Percentiles rank a stretch among this genome's conserved stretches.
These are phyloP conservation scores for Venturia oleaginea DNA, from an alignment of 2,329 filamentous ascomycete species.

Conservation along the genomic window DNA sequence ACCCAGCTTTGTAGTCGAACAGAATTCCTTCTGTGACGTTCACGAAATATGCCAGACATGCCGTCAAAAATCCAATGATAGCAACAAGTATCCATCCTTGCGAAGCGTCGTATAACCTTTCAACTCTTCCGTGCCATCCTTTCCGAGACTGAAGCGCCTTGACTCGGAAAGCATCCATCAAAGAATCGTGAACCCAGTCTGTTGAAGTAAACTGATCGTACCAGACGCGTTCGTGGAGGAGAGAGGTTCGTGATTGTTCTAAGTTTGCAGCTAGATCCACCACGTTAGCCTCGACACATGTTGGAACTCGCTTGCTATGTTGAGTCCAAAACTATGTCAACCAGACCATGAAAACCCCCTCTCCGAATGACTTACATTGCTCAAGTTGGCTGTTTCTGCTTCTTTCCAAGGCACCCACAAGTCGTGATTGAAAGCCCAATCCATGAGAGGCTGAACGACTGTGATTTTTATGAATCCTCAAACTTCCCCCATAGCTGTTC, in stretches of 20 bases:
- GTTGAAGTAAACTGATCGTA: slow-evolving; percentile 98
- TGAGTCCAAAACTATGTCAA: slow-evolving; percentile 5
- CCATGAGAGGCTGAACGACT: slow-evolving; percentile 42
- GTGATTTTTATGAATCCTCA: slow-evolving; percentile 26
- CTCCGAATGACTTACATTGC: neutral
- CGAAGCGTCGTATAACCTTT: slow-evolving; percentile 70
- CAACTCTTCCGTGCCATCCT: slow-evolving; percentile 72
- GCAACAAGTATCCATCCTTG: slow-evolving; percentile 94
- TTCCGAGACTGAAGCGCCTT: slow-evolving; percentile 73
- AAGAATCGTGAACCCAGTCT: slow-evolving; percentile 97
- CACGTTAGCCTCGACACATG: neutral
- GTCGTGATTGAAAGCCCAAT: slow-evolving; percentile 37
- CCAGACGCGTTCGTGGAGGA: slow-evolving; percentile 84
- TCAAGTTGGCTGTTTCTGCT: neutral
- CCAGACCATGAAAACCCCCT: slow-evolving; percentile 8
- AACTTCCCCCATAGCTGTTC: slow-evolving; percentile 25
- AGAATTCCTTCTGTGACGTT: slow-evolving; percentile 77
- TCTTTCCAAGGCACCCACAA: slow-evolving; percentile 47
- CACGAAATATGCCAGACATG: slow-evolving; percentile 77
- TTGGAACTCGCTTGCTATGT: neutral
- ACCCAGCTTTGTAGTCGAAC: slow-evolving; percentile 88
- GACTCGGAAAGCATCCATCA: slow-evolving; percentile 83
- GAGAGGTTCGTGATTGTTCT: slow-evolving; percentile 54
- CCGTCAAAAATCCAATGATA: slow-evolving; percentile 77
- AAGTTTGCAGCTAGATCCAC: slow-evolving; percentile 37